Percentiles rank a stretch among this genome's conserved stretches.
phyloP scores from a whole-genome alignment of 2,329 filamentous ascomycete genomes.

The Dactylellina leptospora region DNA sequence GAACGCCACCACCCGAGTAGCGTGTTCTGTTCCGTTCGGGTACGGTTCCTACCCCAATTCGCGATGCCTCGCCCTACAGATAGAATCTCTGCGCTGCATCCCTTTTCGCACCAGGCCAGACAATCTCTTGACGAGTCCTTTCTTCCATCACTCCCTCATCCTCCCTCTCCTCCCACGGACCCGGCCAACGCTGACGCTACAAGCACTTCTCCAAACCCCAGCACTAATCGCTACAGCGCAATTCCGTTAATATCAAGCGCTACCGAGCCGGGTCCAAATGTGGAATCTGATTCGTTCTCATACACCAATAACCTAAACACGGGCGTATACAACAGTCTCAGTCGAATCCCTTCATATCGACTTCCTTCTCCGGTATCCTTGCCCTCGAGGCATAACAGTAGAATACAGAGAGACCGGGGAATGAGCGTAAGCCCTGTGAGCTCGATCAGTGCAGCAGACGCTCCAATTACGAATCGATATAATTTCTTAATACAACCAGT shows the following conservation, averaged over 20 bases:
- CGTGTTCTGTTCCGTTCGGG: slow-evolving; percentile 42
- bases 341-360: slow-evolving; percentile 48
- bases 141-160: slow-evolving; percentile 42
- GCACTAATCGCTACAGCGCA: slow-evolving; percentile 37
- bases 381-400: slow-evolving; percentile 47
- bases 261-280: slow-evolving; percentile 25
- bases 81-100: slow-evolving; percentile 33
- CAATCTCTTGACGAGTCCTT: slow-evolving; percentile 44
- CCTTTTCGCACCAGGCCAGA: slow-evolving; percentile 44
- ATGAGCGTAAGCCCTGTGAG: slow-evolving; percentile 52
- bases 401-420: slow-evolving; percentile 48
- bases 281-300: slow-evolving; percentile 41
- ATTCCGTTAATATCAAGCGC: slow-evolving; percentile 51
- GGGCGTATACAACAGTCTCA: slow-evolving; percentile 49
- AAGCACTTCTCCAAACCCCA: not conserved
- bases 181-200: slow-evolving; percentile 4
- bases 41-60: slow-evolving; percentile 15
- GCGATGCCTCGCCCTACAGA: slow-evolving; percentile 50
- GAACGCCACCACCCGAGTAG: slow-evolving; percentile 48
- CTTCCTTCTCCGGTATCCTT: slow-evolving; percentile 50
- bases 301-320: slow-evolving; percentile 49
- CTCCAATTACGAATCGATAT: slow-evolving; percentile 45
- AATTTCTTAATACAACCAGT: slow-evolving; percentile 46
- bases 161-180: slow-evolving; percentile 44
- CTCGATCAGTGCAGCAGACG: slow-evolving; percentile 39